phyloP scores from a whole-genome alignment of 2,329 filamentous ascomycete species.

The Microsporum audouinii region DNA sequence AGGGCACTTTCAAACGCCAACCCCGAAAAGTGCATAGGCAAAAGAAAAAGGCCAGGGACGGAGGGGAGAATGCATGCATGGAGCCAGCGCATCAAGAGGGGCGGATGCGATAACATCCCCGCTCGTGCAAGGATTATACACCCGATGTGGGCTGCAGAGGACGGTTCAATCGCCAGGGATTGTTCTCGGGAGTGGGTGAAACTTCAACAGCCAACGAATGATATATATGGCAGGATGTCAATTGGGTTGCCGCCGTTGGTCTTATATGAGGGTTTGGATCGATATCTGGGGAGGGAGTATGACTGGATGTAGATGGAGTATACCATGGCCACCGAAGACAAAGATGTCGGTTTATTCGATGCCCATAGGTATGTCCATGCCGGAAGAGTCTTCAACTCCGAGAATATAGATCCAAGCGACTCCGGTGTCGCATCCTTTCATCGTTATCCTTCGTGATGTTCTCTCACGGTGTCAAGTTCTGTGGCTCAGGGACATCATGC shows the following conservation, averaged over 20 bases:
- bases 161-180: not conserved
- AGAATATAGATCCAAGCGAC: not conserved
- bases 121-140: not conserved
- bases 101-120: not conserved
- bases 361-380: not conserved
- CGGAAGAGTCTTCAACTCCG: not conserved
- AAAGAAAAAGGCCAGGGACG: not conserved
- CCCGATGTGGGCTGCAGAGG: not conserved
- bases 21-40: not conserved
- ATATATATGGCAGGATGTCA: not conserved
- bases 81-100: slow-evolving; percentile 2
- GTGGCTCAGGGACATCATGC: not conserved
- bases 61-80: not conserved
- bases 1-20: not conserved
- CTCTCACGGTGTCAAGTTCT: not conserved
- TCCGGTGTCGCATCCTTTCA: not conserved
- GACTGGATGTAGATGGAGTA: too few species aligned
- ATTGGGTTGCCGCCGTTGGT: not conserved
- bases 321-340: too few species aligned
- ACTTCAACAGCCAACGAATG: not conserved
- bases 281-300: too few species aligned
- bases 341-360: too few species aligned
- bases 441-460: not conserved
- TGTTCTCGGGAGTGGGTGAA: not conserved
- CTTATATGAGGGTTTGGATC: not conserved